Evolutionary conservation across 2,329 filamentous ascomycete genomes (phyloP).

Genomic region (Endocalyx cinctus): DNA sequence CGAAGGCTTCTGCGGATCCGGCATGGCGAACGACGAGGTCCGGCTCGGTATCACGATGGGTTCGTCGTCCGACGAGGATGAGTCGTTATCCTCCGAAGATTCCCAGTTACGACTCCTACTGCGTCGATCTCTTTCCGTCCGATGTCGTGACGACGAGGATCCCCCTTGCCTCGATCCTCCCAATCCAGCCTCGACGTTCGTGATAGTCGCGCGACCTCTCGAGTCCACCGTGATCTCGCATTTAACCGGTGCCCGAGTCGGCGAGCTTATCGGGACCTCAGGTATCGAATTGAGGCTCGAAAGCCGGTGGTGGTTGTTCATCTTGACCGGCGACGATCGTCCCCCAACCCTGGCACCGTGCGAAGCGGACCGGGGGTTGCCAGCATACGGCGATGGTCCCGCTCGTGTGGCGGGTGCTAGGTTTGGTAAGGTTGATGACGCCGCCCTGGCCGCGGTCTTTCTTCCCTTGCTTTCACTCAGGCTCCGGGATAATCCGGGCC

Average conservation of each 20-base stretch:
- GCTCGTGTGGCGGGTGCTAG: constrained; percentile 42
- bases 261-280: constrained; percentile 42
- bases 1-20: constrained; percentile 45
- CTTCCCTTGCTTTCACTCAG: constrained; percentile 50
- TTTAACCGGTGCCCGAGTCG: constrained; percentile 52
- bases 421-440: constrained; percentile 34
- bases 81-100: constrained; percentile 45
- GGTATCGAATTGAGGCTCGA: constrained; percentile 55
- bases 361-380: constrained; percentile 27
- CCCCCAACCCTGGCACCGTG: constrained; percentile 37
- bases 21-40: constrained; percentile 53
- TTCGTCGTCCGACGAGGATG: constrained; percentile 59
- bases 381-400: constrained; percentile 27
- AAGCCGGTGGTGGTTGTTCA: constrained; percentile 42
- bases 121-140: constrained; percentile 14
- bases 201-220: constrained; percentile 55
- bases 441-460: constrained; percentile 32
- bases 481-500: constrained; percentile 49
- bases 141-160: constrained; percentile 15
- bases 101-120: constrained; percentile 32
- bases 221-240: constrained; percentile 62
- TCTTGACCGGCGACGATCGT: constrained; percentile 49
- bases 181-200: constrained; percentile 36
- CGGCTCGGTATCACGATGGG: constrained; percentile 61
- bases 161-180: constrained; percentile 18